These are phyloP conservation scores for Arthrinium puccinioides DNA, from an alignment of 2,329 filamentous ascomycete species.

Conservation along the genomic window DNA sequence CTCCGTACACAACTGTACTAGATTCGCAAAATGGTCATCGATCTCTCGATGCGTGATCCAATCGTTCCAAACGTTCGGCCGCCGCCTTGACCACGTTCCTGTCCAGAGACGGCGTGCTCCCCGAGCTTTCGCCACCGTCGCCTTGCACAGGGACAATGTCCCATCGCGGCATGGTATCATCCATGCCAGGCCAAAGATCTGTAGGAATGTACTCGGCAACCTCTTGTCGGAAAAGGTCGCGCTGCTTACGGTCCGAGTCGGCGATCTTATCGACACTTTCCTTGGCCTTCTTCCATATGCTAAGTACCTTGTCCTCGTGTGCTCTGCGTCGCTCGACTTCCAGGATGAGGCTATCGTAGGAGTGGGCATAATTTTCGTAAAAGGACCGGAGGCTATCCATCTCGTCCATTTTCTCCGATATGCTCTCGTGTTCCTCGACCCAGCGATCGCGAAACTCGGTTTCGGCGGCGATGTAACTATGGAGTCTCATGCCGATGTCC, in stretches of 20 bases:
- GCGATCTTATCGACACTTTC: conserved; percentile 70
- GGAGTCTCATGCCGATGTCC: conserved; percentile 58
- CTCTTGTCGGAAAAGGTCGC: conserved; percentile 73
- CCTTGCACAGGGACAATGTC: conserved; percentile 35
- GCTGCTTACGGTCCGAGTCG: conserved; percentile 62
- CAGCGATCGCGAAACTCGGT: conserved; percentile 60
- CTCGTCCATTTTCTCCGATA: conserved; percentile 63
- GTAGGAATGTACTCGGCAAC: conserved; percentile 81
- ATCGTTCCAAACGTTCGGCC: conserved; percentile 10
- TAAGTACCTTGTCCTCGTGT: conserved; percentile 66
- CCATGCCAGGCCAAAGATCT: conserved; percentile 78
- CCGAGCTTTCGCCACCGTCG: conserved; percentile 10
- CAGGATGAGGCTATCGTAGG: conserved; percentile 77
- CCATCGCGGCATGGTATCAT: conserved; percentile 47
- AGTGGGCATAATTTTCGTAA: conserved; percentile 78
- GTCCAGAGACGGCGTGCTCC: conserved; percentile 21
- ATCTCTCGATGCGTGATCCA: background rate
- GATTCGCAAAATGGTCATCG: conserved; percentile 5
- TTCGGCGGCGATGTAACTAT: conserved; percentile 57
- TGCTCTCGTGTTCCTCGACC: conserved; percentile 65
- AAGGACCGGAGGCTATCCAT: conserved; percentile 73
- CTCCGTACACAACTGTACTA: no score
- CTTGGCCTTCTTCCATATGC: conserved; percentile 70
- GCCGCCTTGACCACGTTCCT: conserved; percentile 21
- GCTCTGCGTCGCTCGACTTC: conserved; percentile 71